A percentile compares a stretch with the other conserved stretches of the same genome.
phyloP scores from a whole-genome alignment of 2,329 filamentous ascomycete species.

The Ascochyta rabiei region DNA sequence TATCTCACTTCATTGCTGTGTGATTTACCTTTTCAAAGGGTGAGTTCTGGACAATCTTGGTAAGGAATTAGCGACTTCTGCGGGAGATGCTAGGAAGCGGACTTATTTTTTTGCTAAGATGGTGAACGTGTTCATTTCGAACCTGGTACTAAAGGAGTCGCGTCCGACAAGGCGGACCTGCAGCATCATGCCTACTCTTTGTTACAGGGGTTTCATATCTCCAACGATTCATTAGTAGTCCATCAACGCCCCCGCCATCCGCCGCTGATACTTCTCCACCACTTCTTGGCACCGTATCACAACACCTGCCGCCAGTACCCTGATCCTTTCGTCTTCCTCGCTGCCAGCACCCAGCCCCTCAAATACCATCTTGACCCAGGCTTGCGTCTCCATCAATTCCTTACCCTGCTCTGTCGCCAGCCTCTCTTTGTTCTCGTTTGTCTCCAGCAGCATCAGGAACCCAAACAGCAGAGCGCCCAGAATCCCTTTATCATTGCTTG shows the following conservation, averaged over 20 bases:
- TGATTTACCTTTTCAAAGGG: too few species aligned
- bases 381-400: slow-evolving; percentile 82
- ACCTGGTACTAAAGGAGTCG: too few species aligned
- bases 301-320: slow-evolving; percentile 78
- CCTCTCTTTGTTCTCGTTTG: slow-evolving; percentile 75
- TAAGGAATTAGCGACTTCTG: too few species aligned
- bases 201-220: too few species aligned
- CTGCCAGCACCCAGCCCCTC: slow-evolving; percentile 52
- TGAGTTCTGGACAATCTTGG: too few species aligned
- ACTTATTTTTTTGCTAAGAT: too few species aligned
- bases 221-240: slow-evolving; percentile 40
- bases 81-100: too few species aligned
- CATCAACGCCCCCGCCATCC: slow-evolving; percentile 73
- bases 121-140: not conserved
- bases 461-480: slow-evolving; percentile 78
- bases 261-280: slow-evolving; percentile 78
- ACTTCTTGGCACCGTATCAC: slow-evolving; percentile 80
- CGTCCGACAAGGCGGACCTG: not conserved
- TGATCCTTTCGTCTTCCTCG: slow-evolving; percentile 77
- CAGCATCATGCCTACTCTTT: not conserved
- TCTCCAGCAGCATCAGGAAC: slow-evolving; percentile 78
- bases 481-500: slow-evolving; percentile 64
- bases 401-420: slow-evolving; percentile 76
- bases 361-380: slow-evolving; percentile 84
- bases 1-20: too few species aligned